Conservation (phyloP, 2,329 filamentous ascomycete species). For the Phyllosticta citriasiana region DNA sequence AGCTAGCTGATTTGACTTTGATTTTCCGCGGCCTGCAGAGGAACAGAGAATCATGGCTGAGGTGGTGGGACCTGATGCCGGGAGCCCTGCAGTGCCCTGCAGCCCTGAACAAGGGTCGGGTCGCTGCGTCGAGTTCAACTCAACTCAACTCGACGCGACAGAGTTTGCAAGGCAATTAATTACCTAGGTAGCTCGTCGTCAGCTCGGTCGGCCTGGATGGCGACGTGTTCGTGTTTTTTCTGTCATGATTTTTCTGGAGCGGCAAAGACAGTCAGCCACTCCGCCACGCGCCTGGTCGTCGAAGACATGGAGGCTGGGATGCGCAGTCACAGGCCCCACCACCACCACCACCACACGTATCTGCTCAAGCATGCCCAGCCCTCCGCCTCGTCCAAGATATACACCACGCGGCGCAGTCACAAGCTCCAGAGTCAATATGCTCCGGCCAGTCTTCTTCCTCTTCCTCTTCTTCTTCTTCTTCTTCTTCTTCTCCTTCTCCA, state of each 20-base stretch:
- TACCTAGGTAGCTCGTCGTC: not conserved
- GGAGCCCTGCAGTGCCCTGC: too few relatives aligned
- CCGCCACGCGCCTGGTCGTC: not conserved
- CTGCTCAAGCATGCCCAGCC: not conserved
- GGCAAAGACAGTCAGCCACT: not conserved
- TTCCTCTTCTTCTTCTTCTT: not conserved
- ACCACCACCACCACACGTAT: conserved; percentile 2
- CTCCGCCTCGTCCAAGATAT: not conserved
- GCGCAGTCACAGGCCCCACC: conserved; percentile 2
- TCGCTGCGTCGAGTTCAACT: too few relatives aligned
- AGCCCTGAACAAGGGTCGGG: too few relatives aligned
- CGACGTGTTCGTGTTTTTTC: not conserved
- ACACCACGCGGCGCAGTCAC: not conserved
- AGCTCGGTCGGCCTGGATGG: not conserved
- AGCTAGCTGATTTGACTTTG: not conserved
- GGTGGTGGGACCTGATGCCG: too few relatives aligned
- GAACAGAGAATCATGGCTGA: too few relatives aligned
- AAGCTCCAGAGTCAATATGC: not conserved
- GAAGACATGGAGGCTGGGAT: conserved; percentile 3
- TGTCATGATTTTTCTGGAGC: not conserved
- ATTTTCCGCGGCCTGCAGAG: too few relatives aligned
- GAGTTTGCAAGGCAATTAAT: too few relatives aligned
- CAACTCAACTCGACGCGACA: too few relatives aligned
- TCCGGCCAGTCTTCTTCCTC: not conserved
- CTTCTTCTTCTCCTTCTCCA: not conserved